Percentiles rank a stretch among this genome's conserved stretches.
These are phyloP conservation scores for Triticum urartu DNA, from an alignment of 176 grass and related monocot species.

Conservation along the genomic window DNA sequence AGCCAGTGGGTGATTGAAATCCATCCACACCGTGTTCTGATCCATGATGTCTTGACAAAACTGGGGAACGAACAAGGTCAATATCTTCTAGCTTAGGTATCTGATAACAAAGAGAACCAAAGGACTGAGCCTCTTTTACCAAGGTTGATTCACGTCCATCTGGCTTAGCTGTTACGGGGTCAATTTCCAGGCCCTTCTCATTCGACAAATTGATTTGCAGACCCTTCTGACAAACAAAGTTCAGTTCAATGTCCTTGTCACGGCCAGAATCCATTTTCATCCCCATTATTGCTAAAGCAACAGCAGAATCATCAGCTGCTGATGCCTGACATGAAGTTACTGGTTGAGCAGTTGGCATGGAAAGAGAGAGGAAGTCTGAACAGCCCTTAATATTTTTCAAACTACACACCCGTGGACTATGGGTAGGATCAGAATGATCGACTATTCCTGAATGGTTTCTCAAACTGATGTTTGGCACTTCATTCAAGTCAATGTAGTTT, in stretches of 20 bases:
- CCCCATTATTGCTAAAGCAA: slow-evolving; percentile 25
- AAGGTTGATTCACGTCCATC: slow-evolving; percentile 4
- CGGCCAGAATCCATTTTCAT: slow-evolving; percentile 26
- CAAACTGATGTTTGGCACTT: slow-evolving; percentile 25
- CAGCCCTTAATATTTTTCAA: slow-evolving; percentile 36
- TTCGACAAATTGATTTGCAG: background rate
- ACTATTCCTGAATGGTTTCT: slow-evolving; percentile 9
- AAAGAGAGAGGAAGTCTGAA: slow-evolving; percentile 40
- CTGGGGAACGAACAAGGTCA: slow-evolving; percentile 33
- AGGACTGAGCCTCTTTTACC: slow-evolving; percentile 29
- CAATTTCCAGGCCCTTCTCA: background rate
- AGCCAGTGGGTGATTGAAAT: slow-evolving; percentile 23
- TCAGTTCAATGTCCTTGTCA: slow-evolving; percentile 11
- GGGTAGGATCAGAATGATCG: slow-evolving; percentile 21
- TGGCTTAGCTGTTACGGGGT: background rate
- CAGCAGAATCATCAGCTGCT: slow-evolving; percentile 25
- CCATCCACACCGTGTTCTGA: slow-evolving; percentile 7
- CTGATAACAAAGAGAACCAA: slow-evolving; percentile 85
- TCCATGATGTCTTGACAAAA: slow-evolving; percentile 28
- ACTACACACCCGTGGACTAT: slow-evolving; percentile 25
- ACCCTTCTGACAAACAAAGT: slow-evolving; percentile 24
- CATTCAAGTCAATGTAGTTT: slow-evolving; percentile 45
- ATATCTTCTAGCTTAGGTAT: slow-evolving; percentile 59
- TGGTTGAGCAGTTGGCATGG: slow-evolving; percentile 33
- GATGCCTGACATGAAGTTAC: slow-evolving; percentile 26